Evolutionary conservation across 2,329 filamentous ascomycete species (phyloP).

Genomic region (Botrytis cinerea): DNA sequence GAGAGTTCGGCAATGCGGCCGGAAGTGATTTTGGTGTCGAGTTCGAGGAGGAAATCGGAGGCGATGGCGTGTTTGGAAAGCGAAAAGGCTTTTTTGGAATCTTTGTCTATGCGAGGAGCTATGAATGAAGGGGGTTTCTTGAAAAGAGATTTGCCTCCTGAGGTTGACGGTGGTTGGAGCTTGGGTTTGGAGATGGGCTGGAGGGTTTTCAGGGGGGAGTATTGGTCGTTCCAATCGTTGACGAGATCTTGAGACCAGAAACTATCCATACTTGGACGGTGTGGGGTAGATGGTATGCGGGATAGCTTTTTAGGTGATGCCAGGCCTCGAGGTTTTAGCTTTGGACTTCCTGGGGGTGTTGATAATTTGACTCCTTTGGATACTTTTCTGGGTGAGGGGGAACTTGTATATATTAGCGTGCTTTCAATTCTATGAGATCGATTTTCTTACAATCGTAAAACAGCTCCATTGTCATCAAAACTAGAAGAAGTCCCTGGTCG

Average conservation of each 20-base stretch:
- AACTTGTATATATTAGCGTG: slow-evolving; percentile 30
- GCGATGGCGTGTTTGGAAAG: slow-evolving; percentile 63
- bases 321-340: slow-evolving; percentile 30
- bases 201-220: slow-evolving; percentile 53
- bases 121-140: slow-evolving; percentile 38
- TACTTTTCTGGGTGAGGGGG: slow-evolving; percentile 32
- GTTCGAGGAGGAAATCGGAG: slow-evolving; percentile 62
- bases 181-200: slow-evolving; percentile 42
- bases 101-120: slow-evolving; percentile 43
- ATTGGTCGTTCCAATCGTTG: slow-evolving; percentile 65
- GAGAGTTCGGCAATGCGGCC: slow-evolving; percentile 61
- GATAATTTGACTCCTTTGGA: slow-evolving; percentile 31
- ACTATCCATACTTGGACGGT: slow-evolving; percentile 54
- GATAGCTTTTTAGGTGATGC: slow-evolving; percentile 39
- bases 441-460: slow-evolving; percentile 21
- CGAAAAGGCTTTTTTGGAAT: slow-evolving; percentile 63
- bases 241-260: slow-evolving; percentile 62
- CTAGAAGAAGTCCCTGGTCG: slow-evolving; percentile 22
- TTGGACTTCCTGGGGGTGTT: slow-evolving; percentile 39
- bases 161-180: slow-evolving; percentile 11
- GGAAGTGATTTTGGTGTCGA: slow-evolving; percentile 65
- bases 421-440: too few relatives aligned
- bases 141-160: neutral
- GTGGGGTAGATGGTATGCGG: slow-evolving; percentile 56
- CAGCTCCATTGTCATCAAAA: slow-evolving; percentile 17